phyloP scores from a whole-genome alignment of 169 alveolate genomes.

The Eimeria acervulina region DNA sequence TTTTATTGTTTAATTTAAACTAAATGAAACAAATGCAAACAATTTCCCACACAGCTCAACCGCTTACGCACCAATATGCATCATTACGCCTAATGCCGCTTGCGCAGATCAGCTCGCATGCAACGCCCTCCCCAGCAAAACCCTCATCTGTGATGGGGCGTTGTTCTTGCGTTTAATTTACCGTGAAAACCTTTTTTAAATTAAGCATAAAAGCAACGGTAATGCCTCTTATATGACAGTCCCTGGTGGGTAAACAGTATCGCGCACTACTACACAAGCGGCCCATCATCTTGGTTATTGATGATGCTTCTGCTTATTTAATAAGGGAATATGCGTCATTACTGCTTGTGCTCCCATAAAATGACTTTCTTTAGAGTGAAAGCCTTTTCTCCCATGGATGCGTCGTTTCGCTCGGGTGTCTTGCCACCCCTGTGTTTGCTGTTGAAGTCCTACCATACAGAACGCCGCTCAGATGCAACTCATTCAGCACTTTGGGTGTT shows the following conservation, averaged over 20 bases:
- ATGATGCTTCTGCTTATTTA: neutral
- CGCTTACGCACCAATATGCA: constrained; percentile 15
- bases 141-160: neutral
- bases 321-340: neutral
- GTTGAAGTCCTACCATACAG: no score
- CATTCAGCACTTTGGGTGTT: neutral
- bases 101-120: constrained; percentile 40
- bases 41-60: neutral
- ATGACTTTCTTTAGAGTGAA: neutral
- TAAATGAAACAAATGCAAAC: neutral
- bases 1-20: neutral
- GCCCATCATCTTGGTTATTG: neutral
- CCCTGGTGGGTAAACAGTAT: neutral
- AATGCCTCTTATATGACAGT: neutral
- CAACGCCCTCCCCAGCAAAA: neutral
- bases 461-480: neutral
- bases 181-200: neutral
- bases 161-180: neutral
- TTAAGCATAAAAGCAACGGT: neutral
- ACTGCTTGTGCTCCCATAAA: neutral
- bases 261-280: neutral
- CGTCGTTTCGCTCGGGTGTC: neutral
- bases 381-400: neutral
- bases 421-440: neutral
- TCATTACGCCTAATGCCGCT: neutral